Evolutionary conservation across 345 rosid genomes (phyloP), one percentile per base, ranked within the genome.

Genomic region (Eucalyptus fibrosa): DNA sequence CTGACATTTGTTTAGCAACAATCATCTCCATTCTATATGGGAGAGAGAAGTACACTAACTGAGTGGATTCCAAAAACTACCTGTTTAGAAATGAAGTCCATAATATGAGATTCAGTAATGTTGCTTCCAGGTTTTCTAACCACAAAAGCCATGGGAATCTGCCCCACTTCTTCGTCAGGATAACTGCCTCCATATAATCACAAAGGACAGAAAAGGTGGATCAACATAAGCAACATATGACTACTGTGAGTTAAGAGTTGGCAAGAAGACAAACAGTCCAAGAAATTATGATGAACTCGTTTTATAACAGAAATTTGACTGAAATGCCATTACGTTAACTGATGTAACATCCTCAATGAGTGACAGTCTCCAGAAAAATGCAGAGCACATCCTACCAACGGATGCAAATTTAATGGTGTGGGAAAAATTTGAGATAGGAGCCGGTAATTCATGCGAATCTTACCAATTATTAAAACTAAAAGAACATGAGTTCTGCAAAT

Each of bases 111-210:
- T 49, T 89, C 97, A 17, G 92, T 92, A 87, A 97, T 86, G 55
- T 89, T 92, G 90, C 94, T 93, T 88, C 97, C 98, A 51, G 95
- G 94, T 90, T 94, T 96, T 88, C 98, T 96, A 94, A 97, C 99
- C 87, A 97, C 93, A 89, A 91, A 97, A 42, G 98, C 99, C 98
- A 97, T 97, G 42, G 99, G 98, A 88, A 97, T 95, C 93, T 97
- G 92, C 28, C 99, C 99, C 50, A 96, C 98, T 89, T 94, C 99
- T 95, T 95, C 98, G 86, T 97, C 99, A 17, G 99, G 98, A 60
- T 94, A 97, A 89, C 99, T 97, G 93, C 87, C 60, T 85, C 86
- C 77, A 86, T 47, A 89, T 30, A 50, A 59, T 23, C 16, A 37
- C 87, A 49, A 30, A 47, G 26, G 15, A 86, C 7, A 7, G 87